Base-by-base conservation (phyloP, 2,329 filamentous ascomycete species). In the Penicillium sp. region DNA sequence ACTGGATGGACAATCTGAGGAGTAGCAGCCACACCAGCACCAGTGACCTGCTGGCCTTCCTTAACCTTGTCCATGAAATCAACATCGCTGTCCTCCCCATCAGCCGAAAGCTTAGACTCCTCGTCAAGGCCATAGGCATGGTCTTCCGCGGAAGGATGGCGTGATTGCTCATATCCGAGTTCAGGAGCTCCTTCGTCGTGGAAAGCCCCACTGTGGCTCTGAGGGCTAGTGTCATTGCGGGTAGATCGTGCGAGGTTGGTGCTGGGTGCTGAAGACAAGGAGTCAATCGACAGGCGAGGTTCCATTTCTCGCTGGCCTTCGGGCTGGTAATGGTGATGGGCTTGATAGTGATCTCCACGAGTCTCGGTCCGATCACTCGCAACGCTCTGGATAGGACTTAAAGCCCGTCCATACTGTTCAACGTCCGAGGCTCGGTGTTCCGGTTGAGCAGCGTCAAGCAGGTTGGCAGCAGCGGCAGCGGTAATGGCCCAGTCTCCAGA, bases 361-460 rank as follows among this genome's bases (percentile, higher is more conserved):
- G 81, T 81, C 38, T 82, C 81, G 59, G 89, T 83, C 3, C 81
- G 85, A 60, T 89, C 91, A 52, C 90, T 93, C 9, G 89, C 91
- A 13, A 95, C 87, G 59, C 90, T 96, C 57, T 93, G 90, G 49
- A 95, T 90, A 0, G 91, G 91, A 63, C 90, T 96, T 40, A 94
- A 71, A 9, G 83, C 85, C 34, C 87, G 84, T 42, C 81, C 78
- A 56, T 60, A 53, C 42, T 73, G 71, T 20, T 73, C 74, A 32
- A 69, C 69, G 29, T 73, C 70, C 13, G 75, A 71, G 3, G 73
- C 70, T 45, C 78, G 76, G 51, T 77, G 75, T 14, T 75, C 76
- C 7, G 76, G 69, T 37, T 67, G 63, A 26, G 57, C 41, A 37
- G 49, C 55, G 43, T 68, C 67, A 22, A 69, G 57, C 5, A 67